These are phyloP conservation scores for Corrigiola litoralis DNA, from an alignment of 179 eudicot genomes.

Conservation along the genomic window DNA sequence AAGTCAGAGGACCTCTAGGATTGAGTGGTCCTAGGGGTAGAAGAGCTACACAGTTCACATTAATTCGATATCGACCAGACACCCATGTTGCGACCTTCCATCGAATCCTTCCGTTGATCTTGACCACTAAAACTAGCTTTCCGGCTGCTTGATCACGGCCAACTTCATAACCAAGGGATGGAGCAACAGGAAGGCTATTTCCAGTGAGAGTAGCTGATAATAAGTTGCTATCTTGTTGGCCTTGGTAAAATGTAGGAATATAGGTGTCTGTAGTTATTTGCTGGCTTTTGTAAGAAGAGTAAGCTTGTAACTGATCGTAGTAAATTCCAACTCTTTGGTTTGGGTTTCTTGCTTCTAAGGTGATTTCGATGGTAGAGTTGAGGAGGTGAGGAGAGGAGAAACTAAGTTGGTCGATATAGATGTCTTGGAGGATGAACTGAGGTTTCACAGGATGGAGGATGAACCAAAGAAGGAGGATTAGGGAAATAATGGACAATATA, in stretches of 20 bases:
- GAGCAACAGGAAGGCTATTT: slow-evolving; percentile 50
- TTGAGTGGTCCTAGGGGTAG: slow-evolving; percentile 49
- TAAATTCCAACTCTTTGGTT: slow-evolving; percentile 74
- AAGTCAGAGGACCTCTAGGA: slow-evolving; percentile 43
- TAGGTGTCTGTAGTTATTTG: slow-evolving; percentile 50
- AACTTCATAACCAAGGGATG: slow-evolving; percentile 66
- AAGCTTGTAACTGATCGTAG: slow-evolving; percentile 59
- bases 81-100: slow-evolving; percentile 94
- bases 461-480: slow-evolving; percentile 70
- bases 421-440: slow-evolving; percentile 57
- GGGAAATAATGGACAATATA: slow-evolving; percentile 43
- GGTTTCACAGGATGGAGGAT: slow-evolving; percentile 82
- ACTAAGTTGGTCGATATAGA: slow-evolving; percentile 62
- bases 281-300: slow-evolving; percentile 72
- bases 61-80: slow-evolving; percentile 64
- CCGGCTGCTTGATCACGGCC: slow-evolving; percentile 61
- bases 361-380: slow-evolving; percentile 71
- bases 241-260: slow-evolving; percentile 80
- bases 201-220: slow-evolving; percentile 55
- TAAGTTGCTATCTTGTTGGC: slow-evolving; percentile 53
- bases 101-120: slow-evolving; percentile 53
- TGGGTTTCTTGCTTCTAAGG: slow-evolving; percentile 65
- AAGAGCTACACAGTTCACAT: slow-evolving; percentile 58
- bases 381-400: slow-evolving; percentile 59
- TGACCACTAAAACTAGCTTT: slow-evolving; percentile 43